These are phyloP conservation scores for Sarocladiaceae sp. DNA, from an alignment of 2,329 filamentous ascomycete species.

Conservation along the genomic window DNA sequence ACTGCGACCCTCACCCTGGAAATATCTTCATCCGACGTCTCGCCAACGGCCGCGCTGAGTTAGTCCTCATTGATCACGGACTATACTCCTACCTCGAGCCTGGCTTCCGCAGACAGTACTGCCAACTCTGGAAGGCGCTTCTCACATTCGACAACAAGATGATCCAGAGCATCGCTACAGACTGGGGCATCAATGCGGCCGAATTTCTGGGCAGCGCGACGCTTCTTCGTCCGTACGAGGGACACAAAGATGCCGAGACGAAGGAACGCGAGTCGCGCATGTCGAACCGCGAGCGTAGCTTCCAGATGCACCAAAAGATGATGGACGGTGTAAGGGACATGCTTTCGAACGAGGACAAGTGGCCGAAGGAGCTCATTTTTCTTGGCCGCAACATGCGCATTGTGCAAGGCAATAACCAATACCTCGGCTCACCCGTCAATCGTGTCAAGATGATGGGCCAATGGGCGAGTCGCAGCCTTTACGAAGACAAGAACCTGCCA, in stretches of 20 bases:
- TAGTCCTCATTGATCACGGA: constrained; percentile 95
- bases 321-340: constrained; percentile 65
- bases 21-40: constrained; percentile 94
- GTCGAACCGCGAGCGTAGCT: constrained; percentile 69
- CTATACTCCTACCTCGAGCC: constrained; percentile 90
- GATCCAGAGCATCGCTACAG: constrained; percentile 64
- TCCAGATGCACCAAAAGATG: constrained; percentile 83
- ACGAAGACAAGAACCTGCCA: constrained; percentile 64
- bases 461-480: constrained; percentile 84
- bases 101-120: constrained; percentile 80
- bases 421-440: constrained; percentile 84
- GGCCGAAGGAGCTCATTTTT: constrained; percentile 88
- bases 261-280: constrained; percentile 33
- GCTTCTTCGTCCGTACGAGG: constrained; percentile 84
- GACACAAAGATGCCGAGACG: constrained; percentile 65
- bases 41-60: constrained; percentile 75
- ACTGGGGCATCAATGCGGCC: constrained; percentile 85
- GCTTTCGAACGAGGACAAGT: constrained; percentile 79
- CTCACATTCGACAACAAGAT: constrained; percentile 89
- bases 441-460: constrained; percentile 88
- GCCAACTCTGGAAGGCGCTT: constrained; percentile 87
- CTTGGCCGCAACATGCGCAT: constrained; percentile 90
- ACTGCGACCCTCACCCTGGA: constrained; percentile 95
- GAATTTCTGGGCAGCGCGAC: constrained; percentile 92
- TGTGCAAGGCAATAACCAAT: constrained; percentile 90